A percentile compares a stretch with the other conserved stretches of the same genome.
These are phyloP conservation scores for Irpex rosettiformis DNA, from an alignment of 1,284 basidiomycete species.

Conservation along the genomic window DNA sequence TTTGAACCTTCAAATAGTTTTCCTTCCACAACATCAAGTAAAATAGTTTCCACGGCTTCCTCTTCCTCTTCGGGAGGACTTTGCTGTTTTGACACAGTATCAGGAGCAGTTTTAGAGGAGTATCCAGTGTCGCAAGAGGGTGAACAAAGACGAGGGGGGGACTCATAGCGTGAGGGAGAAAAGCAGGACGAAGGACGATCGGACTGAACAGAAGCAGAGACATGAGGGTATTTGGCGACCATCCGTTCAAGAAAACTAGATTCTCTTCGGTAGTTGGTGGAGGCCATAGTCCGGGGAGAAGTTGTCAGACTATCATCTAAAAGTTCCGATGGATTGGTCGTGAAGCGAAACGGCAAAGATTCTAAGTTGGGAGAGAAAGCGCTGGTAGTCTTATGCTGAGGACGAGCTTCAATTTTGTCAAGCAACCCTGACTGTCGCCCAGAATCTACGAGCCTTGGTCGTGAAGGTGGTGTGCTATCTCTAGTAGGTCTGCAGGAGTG, in stretches of 20 bases:
- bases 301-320: too few species aligned
- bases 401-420: too few species aligned
- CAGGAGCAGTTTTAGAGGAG: not conserved
- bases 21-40: constrained; percentile 21
- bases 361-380: too few species aligned
- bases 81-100: not conserved
- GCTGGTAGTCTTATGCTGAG: too few species aligned
- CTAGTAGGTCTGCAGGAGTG: too few species aligned
- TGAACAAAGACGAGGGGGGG: not conserved
- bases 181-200: not conserved
- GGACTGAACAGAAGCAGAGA: not conserved
- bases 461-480: too few species aligned
- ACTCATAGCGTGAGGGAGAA: not conserved
- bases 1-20: constrained; percentile 24
- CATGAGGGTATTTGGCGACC: not conserved
- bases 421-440: too few species aligned
- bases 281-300: not conserved
- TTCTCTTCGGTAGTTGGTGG: not conserved
- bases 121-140: not conserved
- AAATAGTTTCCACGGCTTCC: not conserved
- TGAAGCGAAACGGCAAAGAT: too few species aligned
- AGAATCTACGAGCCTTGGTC: too few species aligned
- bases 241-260: not conserved
- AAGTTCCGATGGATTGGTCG: too few species aligned
- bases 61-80: not conserved